Evolutionary conservation across 495 filamentous ascomycete species (phyloP).

Genomic region (Neurospora intermedia): DNA sequence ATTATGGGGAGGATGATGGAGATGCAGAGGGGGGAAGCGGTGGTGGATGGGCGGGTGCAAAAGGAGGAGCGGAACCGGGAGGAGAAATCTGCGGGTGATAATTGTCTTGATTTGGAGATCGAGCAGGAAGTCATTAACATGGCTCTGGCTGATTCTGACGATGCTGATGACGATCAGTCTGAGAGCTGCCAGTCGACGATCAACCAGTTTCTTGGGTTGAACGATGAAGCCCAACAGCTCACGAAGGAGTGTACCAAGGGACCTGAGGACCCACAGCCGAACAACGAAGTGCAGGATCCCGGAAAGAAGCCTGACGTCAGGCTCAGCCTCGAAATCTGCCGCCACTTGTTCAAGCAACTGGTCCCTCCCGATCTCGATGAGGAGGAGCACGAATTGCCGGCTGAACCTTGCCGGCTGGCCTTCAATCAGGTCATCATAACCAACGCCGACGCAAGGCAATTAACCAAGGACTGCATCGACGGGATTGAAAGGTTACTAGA

Average conservation of each 20-base stretch:
- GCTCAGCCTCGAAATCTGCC: not conserved
- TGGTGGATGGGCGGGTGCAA: not conserved
- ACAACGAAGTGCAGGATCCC: not conserved
- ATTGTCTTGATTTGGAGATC: not conserved
- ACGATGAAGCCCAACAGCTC: not conserved
- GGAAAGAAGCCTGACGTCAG: not conserved
- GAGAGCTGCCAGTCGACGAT: no score
- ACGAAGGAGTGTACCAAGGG: not conserved
- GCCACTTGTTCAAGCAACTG: not conserved
- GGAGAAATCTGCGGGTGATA: not conserved
- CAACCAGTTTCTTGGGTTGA: no score
- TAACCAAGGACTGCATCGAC: not conserved
- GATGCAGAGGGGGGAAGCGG: not conserved
- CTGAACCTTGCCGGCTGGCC: not conserved
- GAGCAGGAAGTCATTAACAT: no score
- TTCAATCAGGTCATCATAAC: not conserved
- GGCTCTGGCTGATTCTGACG: no score
- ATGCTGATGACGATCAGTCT: no score
- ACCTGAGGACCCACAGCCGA: no score
- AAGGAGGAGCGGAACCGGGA: not conserved
- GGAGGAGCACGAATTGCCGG: not conserved
- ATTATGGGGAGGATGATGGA: not conserved
- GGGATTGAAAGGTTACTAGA: not conserved
- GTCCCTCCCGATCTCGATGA: not conserved
- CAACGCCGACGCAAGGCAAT: not conserved